phyloP scores from a whole-genome alignment of 257 asterid species.

The Ocimum tenuiflorum region DNA sequence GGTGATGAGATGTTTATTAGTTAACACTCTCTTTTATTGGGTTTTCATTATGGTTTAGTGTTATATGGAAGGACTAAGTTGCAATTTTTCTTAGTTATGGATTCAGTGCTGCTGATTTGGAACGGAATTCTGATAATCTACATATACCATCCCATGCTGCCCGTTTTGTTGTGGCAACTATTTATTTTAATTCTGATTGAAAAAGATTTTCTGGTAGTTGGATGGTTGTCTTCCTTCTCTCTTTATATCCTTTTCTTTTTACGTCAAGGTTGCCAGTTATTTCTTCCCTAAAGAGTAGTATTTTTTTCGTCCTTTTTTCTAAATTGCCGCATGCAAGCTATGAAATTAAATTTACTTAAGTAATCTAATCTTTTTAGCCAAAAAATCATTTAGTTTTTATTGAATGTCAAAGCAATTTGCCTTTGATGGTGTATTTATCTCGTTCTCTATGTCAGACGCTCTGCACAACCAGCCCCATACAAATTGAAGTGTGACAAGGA shows the following conservation, averaged over 20 bases:
- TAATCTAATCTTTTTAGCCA: neutral
- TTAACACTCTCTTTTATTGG: neutral
- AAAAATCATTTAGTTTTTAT: neutral
- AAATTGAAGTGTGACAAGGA: conserved; percentile 82
- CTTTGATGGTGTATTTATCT: conserved; percentile 1
- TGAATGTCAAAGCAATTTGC: conserved; percentile 13
- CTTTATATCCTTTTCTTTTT: neutral
- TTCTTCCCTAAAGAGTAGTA: too few species aligned
- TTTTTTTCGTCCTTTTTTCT: too few species aligned
- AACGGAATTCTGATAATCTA: conserved; percentile 1
- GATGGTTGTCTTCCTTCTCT: neutral
- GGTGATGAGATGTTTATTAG: neutral
- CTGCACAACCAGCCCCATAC: conserved; percentile 54
- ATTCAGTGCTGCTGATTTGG: conserved; percentile 6
- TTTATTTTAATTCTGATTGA: neutral
- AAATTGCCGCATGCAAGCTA: neutral
- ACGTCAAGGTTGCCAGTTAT: neutral
- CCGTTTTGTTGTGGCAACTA: neutral
- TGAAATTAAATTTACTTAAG: too few species aligned
- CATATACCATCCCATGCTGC: neutral
- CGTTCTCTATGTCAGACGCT: conserved; percentile 47
- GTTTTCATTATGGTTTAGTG: conserved; percentile 1
- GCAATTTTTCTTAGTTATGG: conserved; percentile 8
- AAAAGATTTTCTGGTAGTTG: neutral
- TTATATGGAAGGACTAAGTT: neutral